Conservation (phyloP, 2,329 filamentous ascomycete genomes). For the Ceratocystiopsis minuta region DNA sequence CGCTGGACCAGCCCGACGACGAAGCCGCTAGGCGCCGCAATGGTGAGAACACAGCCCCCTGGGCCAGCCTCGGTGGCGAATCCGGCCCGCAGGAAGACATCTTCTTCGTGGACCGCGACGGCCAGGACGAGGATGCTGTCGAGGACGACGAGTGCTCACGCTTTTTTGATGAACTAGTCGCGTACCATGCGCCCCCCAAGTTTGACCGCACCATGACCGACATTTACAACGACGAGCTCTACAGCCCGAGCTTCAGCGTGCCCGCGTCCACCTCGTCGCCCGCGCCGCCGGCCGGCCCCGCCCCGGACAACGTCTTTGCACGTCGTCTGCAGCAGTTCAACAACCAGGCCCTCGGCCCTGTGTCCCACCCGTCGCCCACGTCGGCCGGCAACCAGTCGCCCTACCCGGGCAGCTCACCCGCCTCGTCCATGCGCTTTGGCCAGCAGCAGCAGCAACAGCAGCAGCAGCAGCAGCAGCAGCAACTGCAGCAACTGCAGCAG, state of each 20-base stretch:
- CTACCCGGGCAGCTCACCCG: conserved; percentile 33
- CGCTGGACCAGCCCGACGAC: conserved; percentile 25
- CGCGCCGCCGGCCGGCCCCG: conserved; percentile 24
- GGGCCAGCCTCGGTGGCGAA: background rate
- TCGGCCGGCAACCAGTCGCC: conserved; percentile 50
- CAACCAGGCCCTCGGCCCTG: conserved; percentile 48
- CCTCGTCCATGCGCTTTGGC: conserved; percentile 38
- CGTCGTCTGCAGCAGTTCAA: conserved; percentile 67
- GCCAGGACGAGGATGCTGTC: background rate
- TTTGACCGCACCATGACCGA: conserved; percentile 76
- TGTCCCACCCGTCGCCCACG: conserved; percentile 24
- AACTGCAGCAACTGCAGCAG: too few relatives aligned
- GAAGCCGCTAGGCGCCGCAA: conserved; percentile 30
- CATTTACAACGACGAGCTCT: conserved; percentile 68
- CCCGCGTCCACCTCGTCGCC: conserved; percentile 37
- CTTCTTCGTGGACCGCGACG: conserved; percentile 8
- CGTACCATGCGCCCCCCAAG: conserved; percentile 46
- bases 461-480: conserved; percentile 8
- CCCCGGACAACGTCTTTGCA: conserved; percentile 42
- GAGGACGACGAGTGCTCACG: conserved; percentile 48
- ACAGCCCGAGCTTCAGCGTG: conserved; percentile 48
- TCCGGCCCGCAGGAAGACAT: too few relatives aligned
- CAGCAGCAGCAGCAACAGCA: conserved; percentile 38
- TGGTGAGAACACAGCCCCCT: conserved; percentile 25
- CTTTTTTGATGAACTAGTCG: conserved; percentile 34